These are phyloP conservation scores for Paraconiothyrium sp. DNA, from an alignment of 2,329 filamentous ascomycete genomes.

Conservation along the genomic window DNA sequence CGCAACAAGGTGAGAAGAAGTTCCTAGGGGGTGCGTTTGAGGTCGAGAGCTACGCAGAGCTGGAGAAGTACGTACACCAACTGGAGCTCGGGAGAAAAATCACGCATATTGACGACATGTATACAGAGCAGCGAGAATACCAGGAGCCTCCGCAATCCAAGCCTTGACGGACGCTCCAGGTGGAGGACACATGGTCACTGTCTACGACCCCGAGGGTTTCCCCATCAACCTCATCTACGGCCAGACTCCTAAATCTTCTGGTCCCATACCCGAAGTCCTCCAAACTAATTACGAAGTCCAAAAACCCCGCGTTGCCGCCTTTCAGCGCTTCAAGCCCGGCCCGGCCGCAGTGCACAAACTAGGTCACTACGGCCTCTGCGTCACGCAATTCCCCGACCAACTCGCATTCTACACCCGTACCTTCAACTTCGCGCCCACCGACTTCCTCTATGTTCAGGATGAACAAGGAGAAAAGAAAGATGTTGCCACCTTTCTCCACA, in stretches of 20 bases:
- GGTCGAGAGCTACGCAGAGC: constrained; percentile 65
- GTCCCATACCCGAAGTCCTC: constrained; percentile 60
- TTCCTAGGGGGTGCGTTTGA: constrained; percentile 69
- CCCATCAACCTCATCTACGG: constrained; percentile 67
- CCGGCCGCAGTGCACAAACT: constrained; percentile 61
- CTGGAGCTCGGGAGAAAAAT: background rate
- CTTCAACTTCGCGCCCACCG: constrained; percentile 60
- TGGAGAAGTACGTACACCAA: constrained; percentile 50
- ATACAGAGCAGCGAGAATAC: constrained; percentile 58
- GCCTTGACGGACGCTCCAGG: constrained; percentile 63
- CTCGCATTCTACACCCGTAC: constrained; percentile 56
- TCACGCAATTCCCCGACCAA: constrained; percentile 49
- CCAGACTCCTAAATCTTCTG: constrained; percentile 58
- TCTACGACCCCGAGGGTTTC: constrained; percentile 62
- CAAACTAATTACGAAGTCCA: constrained; percentile 52
- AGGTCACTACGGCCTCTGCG: constrained; percentile 59
- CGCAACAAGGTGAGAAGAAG: constrained; percentile 58
- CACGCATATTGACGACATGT: constrained; percentile 8
- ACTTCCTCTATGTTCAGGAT: constrained; percentile 52
- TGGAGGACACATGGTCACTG: constrained; percentile 60
- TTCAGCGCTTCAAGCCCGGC: constrained; percentile 63
- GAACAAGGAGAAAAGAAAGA: constrained; percentile 37
- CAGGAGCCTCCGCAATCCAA: constrained; percentile 59
- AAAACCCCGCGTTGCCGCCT: constrained; percentile 60
- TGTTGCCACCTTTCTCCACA: constrained; percentile 62